Base-by-base conservation (phyloP, 202 grass and related monocot species). In the Hordeum pubiflorum region DNA sequence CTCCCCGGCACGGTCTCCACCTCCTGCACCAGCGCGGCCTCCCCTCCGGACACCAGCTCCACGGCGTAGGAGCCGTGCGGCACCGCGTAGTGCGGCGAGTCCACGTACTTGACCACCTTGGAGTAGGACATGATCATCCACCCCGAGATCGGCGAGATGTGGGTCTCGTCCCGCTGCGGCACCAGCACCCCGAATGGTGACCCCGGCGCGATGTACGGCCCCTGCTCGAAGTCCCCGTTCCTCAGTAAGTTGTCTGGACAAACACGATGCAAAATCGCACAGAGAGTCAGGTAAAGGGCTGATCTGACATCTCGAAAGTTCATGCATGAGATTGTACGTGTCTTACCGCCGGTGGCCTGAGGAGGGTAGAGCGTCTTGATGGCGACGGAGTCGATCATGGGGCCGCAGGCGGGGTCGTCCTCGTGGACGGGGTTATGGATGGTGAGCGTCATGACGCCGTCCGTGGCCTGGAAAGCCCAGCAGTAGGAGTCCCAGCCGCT, bases 211-310 rank as follows among this genome's bases (percentile, higher is more conserved):
- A 93, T 72, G 81, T 80, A 85, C 32, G 91, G 91, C 4, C 91
- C 91, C 58, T 87, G 78, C 91, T 93, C 91, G 32, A 93, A 87
- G 72, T 89, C 91, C 0, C 84, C 84, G 48, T 93, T 93, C 61
- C 52, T 89, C 26, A 93, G 15, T 23, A 93, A 13, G 64, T 92
- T 86, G 2, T 40, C 89, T 88, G 82, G 21, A 44, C 11, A 69
- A 0, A 67, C 4, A 23, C 8, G 11, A 12, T 29, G 14, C 9
- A 39, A 2, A 12, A n/a, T n/a, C 50, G 17, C 17, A n/a, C 4
- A 68, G 17, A 9, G 8, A 40, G 5, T 22, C 36, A 68, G 18
- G 62, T 5, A 64, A 36, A 38, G 4, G 1, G 10, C 9, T 41
- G 36, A 41, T 41, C 18, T 22, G 17, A 20, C 10, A 68, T 21